Conservation (phyloP, 139 green algal genomes). For the Zygnema circumcarinatum region DNA sequence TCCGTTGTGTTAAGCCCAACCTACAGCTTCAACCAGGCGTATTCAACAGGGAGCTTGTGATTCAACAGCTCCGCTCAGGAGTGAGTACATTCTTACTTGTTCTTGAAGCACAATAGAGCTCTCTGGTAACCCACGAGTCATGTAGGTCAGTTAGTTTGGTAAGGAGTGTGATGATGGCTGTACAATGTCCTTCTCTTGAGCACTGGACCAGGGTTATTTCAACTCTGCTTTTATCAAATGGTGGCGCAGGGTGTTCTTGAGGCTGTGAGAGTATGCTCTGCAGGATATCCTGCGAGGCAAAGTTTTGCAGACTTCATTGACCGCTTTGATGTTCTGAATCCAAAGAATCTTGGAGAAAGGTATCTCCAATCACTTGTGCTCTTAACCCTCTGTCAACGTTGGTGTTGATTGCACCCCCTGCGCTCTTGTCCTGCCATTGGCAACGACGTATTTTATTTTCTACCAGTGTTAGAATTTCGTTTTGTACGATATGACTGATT, state of each 20-base stretch:
- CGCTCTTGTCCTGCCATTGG: background rate
- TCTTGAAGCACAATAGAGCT: too few species aligned
- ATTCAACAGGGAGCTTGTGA: constrained; percentile 89
- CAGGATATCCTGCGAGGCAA: constrained; percentile 90
- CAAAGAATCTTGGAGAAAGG: too few species aligned
- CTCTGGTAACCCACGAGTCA: too few species aligned
- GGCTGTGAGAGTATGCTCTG: constrained; percentile 93
- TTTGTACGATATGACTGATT: too few species aligned
- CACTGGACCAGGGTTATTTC: background rate
- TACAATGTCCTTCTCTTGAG: background rate
- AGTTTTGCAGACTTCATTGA: constrained; percentile 61
- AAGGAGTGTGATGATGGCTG: background rate
- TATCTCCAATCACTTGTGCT: too few species aligned
- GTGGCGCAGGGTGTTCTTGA: constrained; percentile 92
- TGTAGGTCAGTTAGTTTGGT: too few species aligned
- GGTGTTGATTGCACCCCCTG: too few species aligned
- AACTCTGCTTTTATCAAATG: background rate
- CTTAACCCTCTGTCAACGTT: too few species aligned
- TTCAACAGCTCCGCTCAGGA: constrained; percentile 96
- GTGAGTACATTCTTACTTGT: too few species aligned
- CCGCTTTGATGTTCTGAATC: constrained; percentile 2
- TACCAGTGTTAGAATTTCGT: too few species aligned
- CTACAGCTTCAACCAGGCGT: constrained; percentile 68
- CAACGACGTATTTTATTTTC: background rate
- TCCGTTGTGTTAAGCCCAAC: too few species aligned